Evolutionary conservation across 78 protist genomes (phyloP), one percentile per base, ranked within the genome.

Genomic region (Dictyostelium brefeldianum): DNA sequence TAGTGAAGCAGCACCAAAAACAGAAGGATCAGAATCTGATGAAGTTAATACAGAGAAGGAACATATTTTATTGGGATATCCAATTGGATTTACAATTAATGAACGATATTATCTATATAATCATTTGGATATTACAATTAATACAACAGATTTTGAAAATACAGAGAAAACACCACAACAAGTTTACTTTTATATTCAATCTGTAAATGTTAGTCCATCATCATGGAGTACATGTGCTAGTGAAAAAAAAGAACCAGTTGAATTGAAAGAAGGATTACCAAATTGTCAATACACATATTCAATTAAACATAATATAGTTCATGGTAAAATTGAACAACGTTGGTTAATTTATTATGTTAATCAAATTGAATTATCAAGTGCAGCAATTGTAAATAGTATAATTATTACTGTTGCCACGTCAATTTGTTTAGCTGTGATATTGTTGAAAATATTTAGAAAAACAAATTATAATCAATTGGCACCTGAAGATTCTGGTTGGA

Each of bases 401-500:
- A 18, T 59, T 4, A 50, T 77, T 8, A 65, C 57, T 1, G 31
- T 51, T 12, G 31, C 70, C 1, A 12, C 20, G 0, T 59, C 29
- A 43, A 54, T 41, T n/a, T 20, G 41, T 8, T 31, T 87, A 1
- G 84, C 36, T 0, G 17, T 78, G 27, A 65, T 87, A 9, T 43
- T 87, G 6, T 70, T 51, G 22, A 74, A 51, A 12, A 64, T 87
- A 25, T 87, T 77, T 78, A 87, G 54, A 56, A 64, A 62, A 11
- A 62, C 70, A 0, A 62, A 62, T 22, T 50, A 47, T 59, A 77
- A 73, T 9, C 41, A 46, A 17, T 15, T 87, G 18, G 70, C 56
- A 5, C n/a, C 53, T 1, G 84, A 67, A 2, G 93, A 87, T 11
- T n/a, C 53, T 29, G 93, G 93, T 31, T 87, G 93, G 93, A 87